Conservation (phyloP, 2,329 filamentous ascomycete genomes). For the Trichoderma gracile region DNA sequence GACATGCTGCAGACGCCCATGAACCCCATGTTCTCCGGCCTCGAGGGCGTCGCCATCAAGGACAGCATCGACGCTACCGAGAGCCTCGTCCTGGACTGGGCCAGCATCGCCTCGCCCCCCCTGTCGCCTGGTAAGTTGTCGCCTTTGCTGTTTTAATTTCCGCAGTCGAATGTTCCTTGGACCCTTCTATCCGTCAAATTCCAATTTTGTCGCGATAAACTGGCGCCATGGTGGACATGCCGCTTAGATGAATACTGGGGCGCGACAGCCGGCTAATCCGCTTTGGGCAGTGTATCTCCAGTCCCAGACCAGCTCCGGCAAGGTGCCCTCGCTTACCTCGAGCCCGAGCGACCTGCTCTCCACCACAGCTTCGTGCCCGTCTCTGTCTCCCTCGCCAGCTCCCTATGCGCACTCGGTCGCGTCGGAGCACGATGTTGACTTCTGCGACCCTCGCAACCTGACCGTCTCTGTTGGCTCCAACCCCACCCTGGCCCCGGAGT, state of each 20-base stretch:
- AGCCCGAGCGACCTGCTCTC: constrained; percentile 72
- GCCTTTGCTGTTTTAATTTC: neutral
- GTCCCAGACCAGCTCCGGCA: constrained; percentile 42
- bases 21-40: constrained; percentile 73
- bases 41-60: constrained; percentile 67
- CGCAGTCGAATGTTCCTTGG: constrained; percentile 13
- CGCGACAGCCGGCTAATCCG: constrained; percentile 41
- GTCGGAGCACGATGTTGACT: constrained; percentile 74
- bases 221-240: neutral
- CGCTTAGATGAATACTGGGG: constrained; percentile 24
- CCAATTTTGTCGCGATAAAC: neutral
- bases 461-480: constrained; percentile 63
- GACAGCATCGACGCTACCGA: constrained; percentile 71
- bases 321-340: constrained; percentile 61
- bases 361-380: constrained; percentile 74
- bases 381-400: constrained; percentile 82
- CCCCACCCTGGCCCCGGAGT: constrained; percentile 58
- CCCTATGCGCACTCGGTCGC: constrained; percentile 70
- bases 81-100: constrained; percentile 75
- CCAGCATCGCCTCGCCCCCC: constrained; percentile 75
- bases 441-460: constrained; percentile 88
- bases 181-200: neutral
- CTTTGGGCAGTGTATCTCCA: constrained; percentile 51
- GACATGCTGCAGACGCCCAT: constrained; percentile 81
- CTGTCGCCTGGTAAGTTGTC: constrained; percentile 83